Percentiles rank a stretch among this genome's conserved stretches.
Evolutionary conservation across 345 rosid species (phyloP).

Genomic region (Diplotaxis tenuifolia): DNA sequence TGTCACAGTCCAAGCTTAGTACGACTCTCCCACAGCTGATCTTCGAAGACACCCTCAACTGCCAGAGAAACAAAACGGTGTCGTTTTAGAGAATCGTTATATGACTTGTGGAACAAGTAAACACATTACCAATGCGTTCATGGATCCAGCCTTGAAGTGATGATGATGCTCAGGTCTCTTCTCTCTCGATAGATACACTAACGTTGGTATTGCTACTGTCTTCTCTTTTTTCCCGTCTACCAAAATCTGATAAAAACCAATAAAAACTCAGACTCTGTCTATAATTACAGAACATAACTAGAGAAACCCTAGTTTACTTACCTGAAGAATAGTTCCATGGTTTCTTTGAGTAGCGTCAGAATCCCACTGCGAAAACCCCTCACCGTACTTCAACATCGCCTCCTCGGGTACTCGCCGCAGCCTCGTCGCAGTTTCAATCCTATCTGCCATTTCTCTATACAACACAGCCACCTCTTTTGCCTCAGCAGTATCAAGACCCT

Average conservation of each 20-base stretch:
- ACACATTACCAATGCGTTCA: slow-evolving; percentile 64
- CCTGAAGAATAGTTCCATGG: slow-evolving; percentile 64
- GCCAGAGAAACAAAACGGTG: slow-evolving; percentile 4
- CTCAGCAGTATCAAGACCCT: not conserved
- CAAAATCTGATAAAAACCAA: slow-evolving; percentile 43
- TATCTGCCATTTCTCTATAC: slow-evolving; percentile 52
- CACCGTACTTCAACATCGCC: slow-evolving; percentile 29
- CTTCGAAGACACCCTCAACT: slow-evolving; percentile 69
- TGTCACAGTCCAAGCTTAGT: slow-evolving; percentile 79
- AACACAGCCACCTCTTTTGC: slow-evolving; percentile 18
- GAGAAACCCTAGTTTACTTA: no score
- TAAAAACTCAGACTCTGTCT: not conserved
- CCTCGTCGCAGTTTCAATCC: slow-evolving; percentile 38
- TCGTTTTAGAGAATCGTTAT: not conserved
- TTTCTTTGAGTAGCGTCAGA: slow-evolving; percentile 42
- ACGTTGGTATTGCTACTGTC: slow-evolving; percentile 50
- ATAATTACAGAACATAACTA: slow-evolving; percentile 2
- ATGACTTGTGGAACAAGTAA: slow-evolving; percentile 4
- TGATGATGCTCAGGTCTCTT: slow-evolving; percentile 63
- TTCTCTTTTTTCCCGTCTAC: slow-evolving; percentile 48
- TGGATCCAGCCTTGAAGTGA: slow-evolving; percentile 86
- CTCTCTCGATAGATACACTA: slow-evolving; percentile 77
- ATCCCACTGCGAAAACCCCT: slow-evolving; percentile 61
- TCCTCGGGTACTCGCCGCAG: slow-evolving; percentile 45
- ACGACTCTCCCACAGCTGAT: slow-evolving; percentile 58